A percentile compares a stretch with the other conserved stretches of the same genome.
phyloP scores from a whole-genome alignment of 768 basidiomycete genomes.

The Tulasnella sp. region DNA sequence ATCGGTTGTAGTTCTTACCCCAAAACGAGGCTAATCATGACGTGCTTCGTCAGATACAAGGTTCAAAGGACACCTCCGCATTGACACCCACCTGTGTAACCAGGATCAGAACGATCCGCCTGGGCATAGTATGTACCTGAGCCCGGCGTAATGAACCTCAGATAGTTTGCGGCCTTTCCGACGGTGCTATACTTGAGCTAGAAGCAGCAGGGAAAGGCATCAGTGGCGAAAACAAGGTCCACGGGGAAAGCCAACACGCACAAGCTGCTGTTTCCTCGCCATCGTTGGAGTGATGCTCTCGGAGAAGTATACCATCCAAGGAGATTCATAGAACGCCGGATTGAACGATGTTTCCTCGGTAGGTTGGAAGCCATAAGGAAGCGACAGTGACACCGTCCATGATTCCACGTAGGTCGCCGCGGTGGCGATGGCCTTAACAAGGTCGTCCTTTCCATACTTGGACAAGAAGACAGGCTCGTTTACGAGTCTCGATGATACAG shows the following conservation, averaged over 20 bases:
- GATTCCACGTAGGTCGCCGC: neutral
- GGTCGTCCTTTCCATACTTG: neutral
- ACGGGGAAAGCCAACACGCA: neutral
- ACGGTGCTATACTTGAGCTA: conserved; percentile 9
- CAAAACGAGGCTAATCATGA: conserved; percentile 2
- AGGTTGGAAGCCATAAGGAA: neutral
- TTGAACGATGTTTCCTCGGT: neutral
- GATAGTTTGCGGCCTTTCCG: conserved; percentile 6
- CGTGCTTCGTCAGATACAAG: neutral
- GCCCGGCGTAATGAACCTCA: conserved; percentile 1
- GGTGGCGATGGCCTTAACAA: conserved; percentile 9
- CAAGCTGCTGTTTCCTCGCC: neutral
- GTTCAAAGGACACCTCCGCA: neutral
- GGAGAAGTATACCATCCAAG: conserved; percentile 3
- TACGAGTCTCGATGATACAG: conserved; percentile 8
- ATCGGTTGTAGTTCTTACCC: neutral
- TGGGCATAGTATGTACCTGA: conserved; percentile 3
- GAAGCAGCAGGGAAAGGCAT: neutral
- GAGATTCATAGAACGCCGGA: conserved; percentile 5
- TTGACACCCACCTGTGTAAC: neutral
- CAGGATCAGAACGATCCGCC: conserved; percentile 7
- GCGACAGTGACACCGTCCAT: neutral
- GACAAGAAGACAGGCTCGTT: neutral
- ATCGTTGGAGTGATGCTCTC: neutral
- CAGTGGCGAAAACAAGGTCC: neutral